Conservation (phyloP, 257 asterid genomes). For the Ocimum tenuiflorum region DNA sequence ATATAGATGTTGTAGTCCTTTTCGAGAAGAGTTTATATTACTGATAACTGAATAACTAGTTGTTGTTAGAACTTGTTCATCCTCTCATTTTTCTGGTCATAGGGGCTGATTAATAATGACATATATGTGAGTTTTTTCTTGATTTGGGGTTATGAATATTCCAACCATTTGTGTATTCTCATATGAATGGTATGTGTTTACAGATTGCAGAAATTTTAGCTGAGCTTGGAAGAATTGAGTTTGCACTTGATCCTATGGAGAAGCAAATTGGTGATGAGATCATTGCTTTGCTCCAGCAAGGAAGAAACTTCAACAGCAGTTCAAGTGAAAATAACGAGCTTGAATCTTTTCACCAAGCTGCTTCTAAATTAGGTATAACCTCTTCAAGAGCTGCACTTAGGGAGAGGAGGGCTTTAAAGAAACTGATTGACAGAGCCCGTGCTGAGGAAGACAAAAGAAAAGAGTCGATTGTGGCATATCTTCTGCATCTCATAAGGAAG, state of each 20-base stretch:
- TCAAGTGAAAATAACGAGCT: slow-evolving; percentile 68
- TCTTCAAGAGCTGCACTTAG: slow-evolving; percentile 94
- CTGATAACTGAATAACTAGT: not conserved
- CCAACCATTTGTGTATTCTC: slow-evolving; percentile 12
- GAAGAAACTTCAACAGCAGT: slow-evolving; percentile 60
- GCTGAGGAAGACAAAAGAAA: slow-evolving; percentile 88
- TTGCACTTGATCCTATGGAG: slow-evolving; percentile 72
- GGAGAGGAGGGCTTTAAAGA: slow-evolving; percentile 90
- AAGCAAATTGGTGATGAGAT: slow-evolving; percentile 85
- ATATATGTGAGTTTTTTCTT: not conserved
- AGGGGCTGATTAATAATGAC: not conserved
- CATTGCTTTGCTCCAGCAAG: slow-evolving; percentile 85
- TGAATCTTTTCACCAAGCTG: slow-evolving; percentile 91
- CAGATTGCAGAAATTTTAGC: slow-evolving; percentile 73
- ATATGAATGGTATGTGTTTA: slow-evolving; percentile 17
- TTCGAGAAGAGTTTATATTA: not conserved
- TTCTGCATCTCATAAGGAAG: slow-evolving; percentile 77
- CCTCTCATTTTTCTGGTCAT: slow-evolving; percentile 5
- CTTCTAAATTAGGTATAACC: slow-evolving; percentile 74
- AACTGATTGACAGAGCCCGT: slow-evolving; percentile 83
- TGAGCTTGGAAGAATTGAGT: slow-evolving; percentile 66
- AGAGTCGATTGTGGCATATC: slow-evolving; percentile 88
- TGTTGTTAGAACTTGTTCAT: not conserved
- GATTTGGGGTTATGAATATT: not conserved
- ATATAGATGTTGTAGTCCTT: not conserved